Evolutionary conservation across 2,329 filamentous ascomycete genomes (phyloP), one percentile per base, ranked within the genome.

Genomic region (Sphaerulina vaccinii): DNA sequence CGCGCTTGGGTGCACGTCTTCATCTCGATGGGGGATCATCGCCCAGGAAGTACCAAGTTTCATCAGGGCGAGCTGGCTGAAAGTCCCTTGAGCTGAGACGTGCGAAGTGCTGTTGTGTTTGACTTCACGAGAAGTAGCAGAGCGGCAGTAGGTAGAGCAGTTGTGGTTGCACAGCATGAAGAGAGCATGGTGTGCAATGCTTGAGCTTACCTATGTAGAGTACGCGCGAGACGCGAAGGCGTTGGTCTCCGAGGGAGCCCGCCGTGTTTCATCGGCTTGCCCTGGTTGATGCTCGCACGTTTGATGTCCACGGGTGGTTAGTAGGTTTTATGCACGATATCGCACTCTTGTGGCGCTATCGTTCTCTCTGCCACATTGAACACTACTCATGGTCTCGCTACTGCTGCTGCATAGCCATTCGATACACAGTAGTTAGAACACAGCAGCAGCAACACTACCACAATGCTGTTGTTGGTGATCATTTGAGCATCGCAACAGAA

Each of bases 11-110:
- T 23, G 43, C 32, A 23, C 5, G n/a, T 46, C 43, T 46, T 46
- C 43, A 46, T 46, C 32, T 46, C 43, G 43, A 46, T 46, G 43
- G 32, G 24, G 18, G 43, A 32, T 45, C 42, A 18, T 18, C 38
- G 21, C n/a, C 38, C 38, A 21, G 24, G n/a, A 3, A 15, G 19
- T 11, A 19, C 15, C 33, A 16, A 3, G 15, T 18, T 15, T 7
- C 19, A 11, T 16, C 41, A 16, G 29, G 35, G 9, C 3, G 9
- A 7, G 24, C 24, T 33, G 24, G 27, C 16, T 19, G 19, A 10
- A 27, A 45, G 27, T 35, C 42, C 27, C 23, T 19, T 22, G 16
- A 15, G 15, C n/a, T 37, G 13, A 37, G 33, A 29, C 24, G 24
- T 32, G 27, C 27, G 10, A 32, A 11, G 27, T 32, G 35, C n/a